Base-by-base conservation (phyloP, 139 green algal genomes). In the Chlamydomonas applanata region DNA sequence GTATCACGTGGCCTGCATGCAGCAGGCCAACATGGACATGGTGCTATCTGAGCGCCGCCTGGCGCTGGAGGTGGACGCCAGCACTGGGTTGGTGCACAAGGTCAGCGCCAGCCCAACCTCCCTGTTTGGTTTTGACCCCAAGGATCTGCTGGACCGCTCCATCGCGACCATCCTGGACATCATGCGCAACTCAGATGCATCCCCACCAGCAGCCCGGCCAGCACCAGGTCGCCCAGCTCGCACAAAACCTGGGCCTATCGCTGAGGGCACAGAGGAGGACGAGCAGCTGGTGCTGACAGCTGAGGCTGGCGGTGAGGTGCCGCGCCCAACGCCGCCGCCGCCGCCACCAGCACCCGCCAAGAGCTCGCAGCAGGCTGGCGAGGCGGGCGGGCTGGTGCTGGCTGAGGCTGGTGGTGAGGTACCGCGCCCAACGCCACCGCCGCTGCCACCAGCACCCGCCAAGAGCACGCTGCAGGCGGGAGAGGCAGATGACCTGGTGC, bases 1-100 rank as follows among this genome's bases (percentile, higher is more conserved):
- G 60, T 29, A 45, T 5, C 60, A 25, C 60, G 5, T 45, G 25
- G 27, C 60, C 25, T 69, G 36, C 62, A 69, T 69, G 62, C 62
- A 69, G 25, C 62, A 66, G 59, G 59, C 27, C 11, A 66, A 4
- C 40, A 27, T 49, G 40, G 40, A 49, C 40, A 49, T 49, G 59
- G 25, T 25, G n/a, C 59, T 66, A 4, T 20, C 59, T 66, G 20
- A 61, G 22, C 22, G 53, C 4, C 22, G 19, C 11, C 53, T 61
- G 53, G 20, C 4, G 4, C 20, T 61, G 16, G 22, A 61, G 53
- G 22, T 27, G 11, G n/a, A 61, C 14, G 19, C 20, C 53, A 61
- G 20, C 53, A 61, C 53, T 30, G 53, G 22, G 7, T 14, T 27
- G 53, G 53, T 61, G 40, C 40, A 27, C 4, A 9, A 61, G 53